Evolutionary conservation across 2,329 filamentous ascomycete species (phyloP), one percentile per base, ranked within the genome.

Genomic region (Lasiodiplodia hormozganensis): DNA sequence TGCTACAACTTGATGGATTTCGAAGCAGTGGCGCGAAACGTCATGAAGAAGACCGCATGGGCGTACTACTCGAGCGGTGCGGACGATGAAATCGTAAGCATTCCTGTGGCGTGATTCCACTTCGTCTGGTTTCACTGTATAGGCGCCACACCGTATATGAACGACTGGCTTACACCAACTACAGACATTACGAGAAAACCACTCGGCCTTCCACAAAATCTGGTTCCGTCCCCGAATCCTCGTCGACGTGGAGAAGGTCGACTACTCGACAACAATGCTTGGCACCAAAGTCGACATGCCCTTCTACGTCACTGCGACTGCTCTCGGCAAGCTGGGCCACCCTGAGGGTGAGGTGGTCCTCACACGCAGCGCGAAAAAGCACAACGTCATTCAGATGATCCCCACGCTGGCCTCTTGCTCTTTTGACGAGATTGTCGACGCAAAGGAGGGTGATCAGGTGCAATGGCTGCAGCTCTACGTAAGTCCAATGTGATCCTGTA

Each of bases 1-100:
- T 97, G 94, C 84, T 97, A 94, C 81, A 97, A 97, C 78, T 82
- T 97, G 70, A 88, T 96, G 83, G 96, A 99, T 82, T 99, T 99
- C 79, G 96, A 99, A 85, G 89, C 93, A 3, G 95, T 98, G 43
- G 96, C 96, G 5, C 89, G 91, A 74, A 85, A 89, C 49, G 89
- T 96, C 68, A 97, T 98, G 95, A 97, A 97, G 87, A 96, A 92
- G 84, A 91, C 90, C 1, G 95, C 95, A 0, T 99, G 96, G 96
- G 96, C 92, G 31, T 99, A 99, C 83, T 99, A 99, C 81, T 97
- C 93, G 0, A 96, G 92, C 76, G 95, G 93, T 68, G 93, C 95
- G 0, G 93, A 96, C 76, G 93, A 96, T 76, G 92, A 95, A 80
- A 94, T 95, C 81, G 91, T 93, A 78, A 76, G 87, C 12, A 14